Evolutionary conservation across 495 filamentous ascomycete genomes (phyloP), one percentile per base, ranked within the genome.

Genomic region (Aspergillus carlsbadensis): DNA sequence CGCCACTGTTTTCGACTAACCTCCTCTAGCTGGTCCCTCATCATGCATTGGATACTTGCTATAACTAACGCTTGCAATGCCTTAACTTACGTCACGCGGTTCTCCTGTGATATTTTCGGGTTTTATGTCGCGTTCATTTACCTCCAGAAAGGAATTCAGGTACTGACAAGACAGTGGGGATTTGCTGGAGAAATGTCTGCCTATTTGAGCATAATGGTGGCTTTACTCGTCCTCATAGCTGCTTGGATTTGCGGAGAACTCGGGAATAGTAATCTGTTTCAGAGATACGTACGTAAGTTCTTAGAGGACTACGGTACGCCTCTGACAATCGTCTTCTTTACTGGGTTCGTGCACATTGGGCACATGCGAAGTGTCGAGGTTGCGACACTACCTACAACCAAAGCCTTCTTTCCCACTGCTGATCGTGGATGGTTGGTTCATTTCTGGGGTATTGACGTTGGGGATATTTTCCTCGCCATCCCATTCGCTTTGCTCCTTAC

Each of bases 121-220:
- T 92, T 92, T 67, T 94, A 94, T 66, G 90, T 94, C 40, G 89
- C 88, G 44, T 89, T 87, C 65, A 90, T 92, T 66, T 94, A 94
- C 64, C 76, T 94, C 13, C 88, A 92, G 58, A 93, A 92, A 66
- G 89, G 89, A 6, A 83, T 92, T 53, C 89, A 92, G 64, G 87
- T 92, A 26, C 75, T 94, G 1, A 84, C 85, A 54, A 78, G 84
- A 3, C 81, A 85, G 69, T 84, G 80, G 77, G 77, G 70, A 24
- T 51, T 60, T 13, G 67, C 68, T 3, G 79, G 78, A 15, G 82
- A 84, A 31, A 74, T 86, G 5, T 89, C 89, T 44, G 81, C 80
- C 15, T 91, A 91, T 61, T 77, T 94, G 29, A 89, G 86, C 26
- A 83, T 92, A 59, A 82, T 83, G 52, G 85, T 92, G 14, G 78